Percentiles rank a stretch among this genome's conserved stretches.
phyloP scores from a whole-genome alignment of 2,329 filamentous ascomycete species.

The Monosporascus sp. region DNA sequence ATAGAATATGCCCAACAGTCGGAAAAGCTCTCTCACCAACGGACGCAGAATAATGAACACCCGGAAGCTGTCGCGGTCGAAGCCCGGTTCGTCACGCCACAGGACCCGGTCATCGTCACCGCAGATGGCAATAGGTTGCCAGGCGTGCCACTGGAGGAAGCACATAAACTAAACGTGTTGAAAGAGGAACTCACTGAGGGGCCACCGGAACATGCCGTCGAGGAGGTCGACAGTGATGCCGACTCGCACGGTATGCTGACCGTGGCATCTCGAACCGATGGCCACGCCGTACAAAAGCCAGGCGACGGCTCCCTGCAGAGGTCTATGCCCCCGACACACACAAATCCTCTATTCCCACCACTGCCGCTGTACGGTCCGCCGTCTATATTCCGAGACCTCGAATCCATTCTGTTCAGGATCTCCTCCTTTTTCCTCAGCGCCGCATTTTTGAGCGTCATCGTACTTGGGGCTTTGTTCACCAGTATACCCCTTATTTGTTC shows the following conservation, averaged over 20 bases:
- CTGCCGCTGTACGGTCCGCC: conserved; percentile 77
- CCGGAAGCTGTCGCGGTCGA: conserved; percentile 49
- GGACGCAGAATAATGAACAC: conserved; percentile 21
- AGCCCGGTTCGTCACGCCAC: conserved; percentile 61
- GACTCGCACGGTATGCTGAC: conserved; percentile 15
- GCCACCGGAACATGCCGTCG: neutral
- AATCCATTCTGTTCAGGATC: conserved; percentile 59
- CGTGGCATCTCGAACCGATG: conserved; percentile 22
- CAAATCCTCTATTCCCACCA: conserved; percentile 78
- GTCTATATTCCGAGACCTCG: conserved; percentile 56
- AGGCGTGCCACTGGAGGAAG: conserved; percentile 64
- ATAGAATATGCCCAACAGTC: conserved; percentile 58
- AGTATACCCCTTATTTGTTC: conserved; percentile 50
- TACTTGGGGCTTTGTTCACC: conserved; percentile 67
- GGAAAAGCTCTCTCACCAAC: conserved; percentile 46
- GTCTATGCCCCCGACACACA: conserved; percentile 59
- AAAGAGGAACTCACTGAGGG: conserved; percentile 39
- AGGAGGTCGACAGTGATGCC: conserved; percentile 14
- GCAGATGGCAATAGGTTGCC: conserved; percentile 62
- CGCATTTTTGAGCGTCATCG: conserved; percentile 69
- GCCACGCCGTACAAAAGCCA: conserved; percentile 35
- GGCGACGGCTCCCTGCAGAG: conserved; percentile 41
- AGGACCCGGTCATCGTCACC: conserved; percentile 67
- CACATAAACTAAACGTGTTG: conserved; percentile 62
- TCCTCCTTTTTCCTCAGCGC: conserved; percentile 74